Evolutionary conservation across 73 alveolate genomes (phyloP).

Genomic region (Symbiodinium natans): DNA sequence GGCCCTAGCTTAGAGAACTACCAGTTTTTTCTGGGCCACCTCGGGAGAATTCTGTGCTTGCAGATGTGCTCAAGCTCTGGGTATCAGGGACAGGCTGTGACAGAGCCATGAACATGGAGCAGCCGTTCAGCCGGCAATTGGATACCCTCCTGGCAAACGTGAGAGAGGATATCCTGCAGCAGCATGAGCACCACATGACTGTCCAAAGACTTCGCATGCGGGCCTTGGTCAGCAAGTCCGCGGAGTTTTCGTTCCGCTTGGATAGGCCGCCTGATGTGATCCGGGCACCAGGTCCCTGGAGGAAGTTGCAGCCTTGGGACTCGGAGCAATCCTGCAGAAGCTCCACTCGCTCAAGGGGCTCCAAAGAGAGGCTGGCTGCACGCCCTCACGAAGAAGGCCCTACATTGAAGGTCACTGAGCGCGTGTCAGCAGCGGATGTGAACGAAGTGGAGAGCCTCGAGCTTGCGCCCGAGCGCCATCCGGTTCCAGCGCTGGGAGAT

Average conservation of each 20-base stretch:
- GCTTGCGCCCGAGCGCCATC: neutral
- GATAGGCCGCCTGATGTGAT: neutral
- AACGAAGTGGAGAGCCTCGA: neutral
- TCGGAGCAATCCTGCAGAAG: neutral
- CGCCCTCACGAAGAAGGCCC: too few species aligned
- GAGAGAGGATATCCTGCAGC: slow-evolving; percentile 32
- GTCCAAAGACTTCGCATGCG: slow-evolving; percentile 34
- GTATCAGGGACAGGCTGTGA: too few species aligned
- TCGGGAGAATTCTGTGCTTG: too few species aligned
- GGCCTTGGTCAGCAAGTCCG: neutral
- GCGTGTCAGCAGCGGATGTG: neutral
- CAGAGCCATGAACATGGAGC: neutral
- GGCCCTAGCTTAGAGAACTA: too few species aligned
- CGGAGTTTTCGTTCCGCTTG: neutral
- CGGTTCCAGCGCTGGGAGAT: neutral
- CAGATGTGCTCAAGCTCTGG: too few species aligned
- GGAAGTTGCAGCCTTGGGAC: neutral
- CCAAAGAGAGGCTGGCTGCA: neutral
- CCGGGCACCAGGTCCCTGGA: neutral
- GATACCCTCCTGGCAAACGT: slow-evolving; percentile 19
- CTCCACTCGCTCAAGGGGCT: neutral
- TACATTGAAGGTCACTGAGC: too few species aligned
- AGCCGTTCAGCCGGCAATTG: slow-evolving; percentile 53
- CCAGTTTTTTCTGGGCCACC: too few species aligned
- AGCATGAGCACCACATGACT: slow-evolving; percentile 63